Evolutionary conservation across 768 basidiomycete genomes (phyloP).

Genomic region (Exidia glandulosa): DNA sequence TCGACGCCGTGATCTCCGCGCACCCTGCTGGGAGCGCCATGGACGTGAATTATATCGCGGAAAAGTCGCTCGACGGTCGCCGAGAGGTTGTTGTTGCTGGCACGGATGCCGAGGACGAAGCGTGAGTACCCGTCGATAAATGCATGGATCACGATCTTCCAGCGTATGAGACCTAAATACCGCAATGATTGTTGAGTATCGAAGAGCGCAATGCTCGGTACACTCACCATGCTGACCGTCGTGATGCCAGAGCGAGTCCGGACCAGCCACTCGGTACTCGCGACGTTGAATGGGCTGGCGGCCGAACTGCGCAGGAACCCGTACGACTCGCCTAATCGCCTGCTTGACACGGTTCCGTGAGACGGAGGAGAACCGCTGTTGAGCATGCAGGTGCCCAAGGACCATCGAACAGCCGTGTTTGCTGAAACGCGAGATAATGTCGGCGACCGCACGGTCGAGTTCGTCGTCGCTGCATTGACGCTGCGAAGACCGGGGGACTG

Average conservation of each 20-base stretch:
- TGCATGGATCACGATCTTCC: conserved; percentile 20
- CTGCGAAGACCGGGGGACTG: not conserved
- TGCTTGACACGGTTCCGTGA: conserved; percentile 3
- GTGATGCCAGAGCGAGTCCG: conserved; percentile 16
- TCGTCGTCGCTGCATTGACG: conserved; percentile 3
- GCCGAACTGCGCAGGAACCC: conserved; percentile 11
- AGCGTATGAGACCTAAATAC: conserved; percentile 14
- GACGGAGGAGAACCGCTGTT: conserved; percentile 8
- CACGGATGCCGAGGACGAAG: conserved; percentile 13
- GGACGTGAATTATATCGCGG: not conserved
- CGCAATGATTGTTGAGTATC: not conserved
- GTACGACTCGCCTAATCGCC: conserved; percentile 11
- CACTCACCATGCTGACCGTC: conserved; percentile 20
- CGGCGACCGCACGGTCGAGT: conserved; percentile 3
- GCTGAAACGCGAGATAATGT: conserved; percentile 10
- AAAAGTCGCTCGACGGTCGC: conserved; percentile 8
- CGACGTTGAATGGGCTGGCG: conserved; percentile 6
- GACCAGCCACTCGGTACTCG: conserved; percentile 12
- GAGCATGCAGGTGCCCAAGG: conserved; percentile 6
- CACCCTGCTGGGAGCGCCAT: conserved; percentile 8
- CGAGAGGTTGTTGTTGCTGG: conserved; percentile 18
- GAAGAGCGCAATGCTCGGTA: too few relatives aligned
- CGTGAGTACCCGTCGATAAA: conserved; percentile 15
- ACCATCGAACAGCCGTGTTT: conserved; percentile 12
- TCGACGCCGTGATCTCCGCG: conserved; percentile 13